These are phyloP conservation scores for Lichina pygmaea DNA, from an alignment of 495 filamentous ascomycete species.

Conservation along the genomic window DNA sequence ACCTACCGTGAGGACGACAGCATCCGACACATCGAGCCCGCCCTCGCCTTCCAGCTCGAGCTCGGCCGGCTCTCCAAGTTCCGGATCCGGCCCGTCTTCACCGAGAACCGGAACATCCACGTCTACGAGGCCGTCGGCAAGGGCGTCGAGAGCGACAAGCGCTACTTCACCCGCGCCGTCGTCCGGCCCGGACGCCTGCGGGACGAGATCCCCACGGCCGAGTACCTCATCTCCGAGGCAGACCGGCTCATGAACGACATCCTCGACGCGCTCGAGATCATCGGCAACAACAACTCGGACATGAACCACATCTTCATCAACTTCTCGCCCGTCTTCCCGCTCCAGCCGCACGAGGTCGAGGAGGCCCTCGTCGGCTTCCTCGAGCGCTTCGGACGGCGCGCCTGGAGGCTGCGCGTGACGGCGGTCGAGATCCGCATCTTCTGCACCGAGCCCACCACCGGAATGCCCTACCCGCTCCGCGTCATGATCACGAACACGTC, in stretches of 20 bases:
- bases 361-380: slow-evolving; percentile 85
- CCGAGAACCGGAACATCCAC: slow-evolving; percentile 95
- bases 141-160: slow-evolving; percentile 78
- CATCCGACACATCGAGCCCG: slow-evolving; percentile 92
- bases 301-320: slow-evolving; percentile 99
- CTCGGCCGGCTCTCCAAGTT: slow-evolving; percentile 84
- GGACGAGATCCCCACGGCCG: slow-evolving; percentile 88
- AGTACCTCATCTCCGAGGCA: slow-evolving; percentile 93
- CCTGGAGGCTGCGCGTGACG: slow-evolving; percentile 89
- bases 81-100: slow-evolving; percentile 92
- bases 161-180: slow-evolving; percentile 90
- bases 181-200: slow-evolving; percentile 79
- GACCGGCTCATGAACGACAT: slow-evolving; percentile 95
- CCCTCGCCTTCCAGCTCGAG: slow-evolving; percentile 93
- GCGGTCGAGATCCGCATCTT: slow-evolving; percentile 96
- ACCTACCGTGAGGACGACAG: slow-evolving; percentile 70
- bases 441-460: slow-evolving; percentile 69
- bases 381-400: slow-evolving; percentile 82
- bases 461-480: slow-evolving; percentile 73
- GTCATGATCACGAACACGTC: slow-evolving; percentile 97
- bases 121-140: slow-evolving; percentile 94
- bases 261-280: slow-evolving; percentile 88
- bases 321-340: slow-evolving; percentile 85
- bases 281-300: slow-evolving; percentile 97
- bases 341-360: slow-evolving; percentile 74